Conservation (phyloP, 2,329 filamentous ascomycete genomes). For the Ascochyta viciae-villosae region DNA sequence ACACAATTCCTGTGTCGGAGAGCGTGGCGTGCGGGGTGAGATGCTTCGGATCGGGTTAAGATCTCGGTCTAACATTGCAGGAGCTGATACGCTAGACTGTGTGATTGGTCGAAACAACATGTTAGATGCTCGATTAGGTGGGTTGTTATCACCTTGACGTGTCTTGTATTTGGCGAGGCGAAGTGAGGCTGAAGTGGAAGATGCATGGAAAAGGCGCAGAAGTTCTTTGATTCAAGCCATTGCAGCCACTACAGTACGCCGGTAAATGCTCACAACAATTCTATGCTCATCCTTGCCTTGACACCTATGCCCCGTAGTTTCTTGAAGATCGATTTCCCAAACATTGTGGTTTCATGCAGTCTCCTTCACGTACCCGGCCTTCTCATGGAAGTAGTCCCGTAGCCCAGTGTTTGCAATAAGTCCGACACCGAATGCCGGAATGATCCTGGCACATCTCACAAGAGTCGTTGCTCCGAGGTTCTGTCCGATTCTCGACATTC, state of each 20-base stretch:
- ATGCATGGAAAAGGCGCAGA: neutral
- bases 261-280: neutral
- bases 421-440: slow-evolving; percentile 41
- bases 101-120: slow-evolving; percentile 9
- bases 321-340: neutral
- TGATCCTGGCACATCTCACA: slow-evolving; percentile 37
- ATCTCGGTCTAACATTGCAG: slow-evolving; percentile 17
- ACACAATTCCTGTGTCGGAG: slow-evolving; percentile 5
- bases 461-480: slow-evolving; percentile 29
- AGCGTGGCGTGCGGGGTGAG: slow-evolving; percentile 15
- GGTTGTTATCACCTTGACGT: neutral
- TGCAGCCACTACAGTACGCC: slow-evolving; percentile 2
- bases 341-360: neutral
- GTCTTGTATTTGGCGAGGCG: neutral
- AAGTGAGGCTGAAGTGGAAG: slow-evolving; percentile 1
- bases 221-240: neutral
- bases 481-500: slow-evolving; percentile 23
- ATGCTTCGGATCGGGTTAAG: slow-evolving; percentile 16
- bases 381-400: slow-evolving; percentile 27
- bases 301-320: neutral
- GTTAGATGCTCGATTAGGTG: neutral
- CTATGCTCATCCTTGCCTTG: neutral
- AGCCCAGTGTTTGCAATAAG: slow-evolving; percentile 33
- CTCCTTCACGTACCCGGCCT: slow-evolving; percentile 6
- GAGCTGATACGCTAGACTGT: slow-evolving; percentile 13